Evolutionary conservation across 129 eudicot species (phyloP).

Genomic region (Deinandra increscens): DNA sequence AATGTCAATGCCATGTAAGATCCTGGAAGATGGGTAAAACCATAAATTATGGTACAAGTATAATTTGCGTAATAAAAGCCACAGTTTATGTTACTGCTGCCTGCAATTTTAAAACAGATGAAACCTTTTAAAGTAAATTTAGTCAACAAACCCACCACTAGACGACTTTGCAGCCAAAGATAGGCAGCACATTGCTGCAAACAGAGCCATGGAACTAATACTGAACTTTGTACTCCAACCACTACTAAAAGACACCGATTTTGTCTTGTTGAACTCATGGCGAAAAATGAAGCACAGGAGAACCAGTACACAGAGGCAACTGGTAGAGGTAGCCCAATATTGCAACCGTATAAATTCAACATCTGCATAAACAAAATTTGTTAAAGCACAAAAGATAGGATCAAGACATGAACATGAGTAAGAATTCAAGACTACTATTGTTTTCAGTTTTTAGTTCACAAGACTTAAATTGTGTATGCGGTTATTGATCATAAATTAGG

Average conservation of each 20-base stretch:
- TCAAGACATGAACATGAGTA: neutral
- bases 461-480: neutral
- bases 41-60: conserved; percentile 1
- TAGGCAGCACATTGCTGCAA: conserved; percentile 40
- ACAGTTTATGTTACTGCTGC: neutral
- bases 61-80: conserved; percentile 5
- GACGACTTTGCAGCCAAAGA: conserved; percentile 36
- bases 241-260: conserved; percentile 14
- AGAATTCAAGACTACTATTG: neutral
- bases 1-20: conserved; percentile 36
- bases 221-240: conserved; percentile 35
- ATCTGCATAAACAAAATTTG: conserved; percentile 37
- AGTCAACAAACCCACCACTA: conserved; percentile 31
- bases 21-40: conserved; percentile 38
- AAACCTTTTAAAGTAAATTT: neutral
- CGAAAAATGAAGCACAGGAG: conserved; percentile 42
- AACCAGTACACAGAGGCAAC: conserved; percentile 62
- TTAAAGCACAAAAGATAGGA: conserved; percentile 16
- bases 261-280: conserved; percentile 24
- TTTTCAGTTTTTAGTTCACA: no score
- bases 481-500: neutral
- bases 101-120: neutral
- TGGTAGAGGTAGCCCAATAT: conserved; percentile 61
- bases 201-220: conserved; percentile 39
- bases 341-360: conserved; percentile 57